A percentile compares a stretch with the other conserved stretches of the same genome.
Evolutionary conservation across 495 filamentous ascomycete genomes (phyloP).

Genomic region (Neurospora hispaniola): DNA sequence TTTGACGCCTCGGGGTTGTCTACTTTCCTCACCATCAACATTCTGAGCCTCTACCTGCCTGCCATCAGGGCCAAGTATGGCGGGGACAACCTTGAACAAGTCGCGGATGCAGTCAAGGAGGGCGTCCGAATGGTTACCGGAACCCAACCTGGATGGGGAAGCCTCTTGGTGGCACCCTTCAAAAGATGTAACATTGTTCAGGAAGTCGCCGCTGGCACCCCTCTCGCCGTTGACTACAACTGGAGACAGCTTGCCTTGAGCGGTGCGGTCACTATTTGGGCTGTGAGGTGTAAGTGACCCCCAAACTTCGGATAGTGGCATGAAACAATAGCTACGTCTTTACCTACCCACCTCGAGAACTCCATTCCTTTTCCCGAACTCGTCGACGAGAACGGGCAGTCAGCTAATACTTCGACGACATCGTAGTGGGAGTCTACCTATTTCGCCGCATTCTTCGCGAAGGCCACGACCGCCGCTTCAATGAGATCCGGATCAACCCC

Average conservation of each 20-base stretch:
- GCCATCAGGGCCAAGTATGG: conserved; percentile 32
- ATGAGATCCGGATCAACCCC: conserved; percentile 43
- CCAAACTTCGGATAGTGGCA: not conserved
- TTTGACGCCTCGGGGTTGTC: conserved; percentile 54
- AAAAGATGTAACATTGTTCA: not conserved
- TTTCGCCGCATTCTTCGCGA: conserved; percentile 43
- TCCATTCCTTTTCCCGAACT: not conserved
- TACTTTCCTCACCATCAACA: conserved; percentile 49
- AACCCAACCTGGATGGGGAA: not conserved
- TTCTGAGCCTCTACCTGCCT: conserved; percentile 48
- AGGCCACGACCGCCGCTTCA: conserved; percentile 51
- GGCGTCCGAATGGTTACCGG: not conserved
- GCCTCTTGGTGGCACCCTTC: not conserved
- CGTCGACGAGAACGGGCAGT: not conserved
- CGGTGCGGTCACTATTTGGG: conserved; percentile 47
- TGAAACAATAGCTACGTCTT: not conserved
- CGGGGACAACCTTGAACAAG: conserved; percentile 13
- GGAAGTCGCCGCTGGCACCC: conserved; percentile 23
- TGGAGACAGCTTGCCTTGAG: conserved; percentile 53
- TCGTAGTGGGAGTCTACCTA: conserved; percentile 47
- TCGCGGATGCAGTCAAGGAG: conserved; percentile 2
- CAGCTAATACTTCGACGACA: not conserved
- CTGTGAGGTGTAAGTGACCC: conserved; percentile 37
- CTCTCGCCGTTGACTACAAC: conserved; percentile 42
- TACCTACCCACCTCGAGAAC: not conserved